A percentile compares a stretch with the other conserved stretches of the same genome.
These are phyloP conservation scores for Conoideocrella luteorostrata DNA, from an alignment of 2,329 filamentous ascomycete species.

Conservation along the genomic window DNA sequence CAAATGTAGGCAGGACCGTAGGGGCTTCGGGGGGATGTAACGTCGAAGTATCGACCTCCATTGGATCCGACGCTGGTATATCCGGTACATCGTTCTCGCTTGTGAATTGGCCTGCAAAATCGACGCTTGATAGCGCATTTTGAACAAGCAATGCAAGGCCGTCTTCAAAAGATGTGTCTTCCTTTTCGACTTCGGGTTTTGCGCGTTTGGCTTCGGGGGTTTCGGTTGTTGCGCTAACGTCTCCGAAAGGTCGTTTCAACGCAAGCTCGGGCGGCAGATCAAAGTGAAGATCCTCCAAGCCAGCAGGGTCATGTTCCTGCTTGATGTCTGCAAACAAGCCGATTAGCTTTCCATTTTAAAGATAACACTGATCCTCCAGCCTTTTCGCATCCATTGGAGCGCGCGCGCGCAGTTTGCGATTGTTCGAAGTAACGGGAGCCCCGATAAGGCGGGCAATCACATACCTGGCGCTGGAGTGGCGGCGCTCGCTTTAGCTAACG, in stretches of 20 bases:
- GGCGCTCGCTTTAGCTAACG: constrained; percentile 28
- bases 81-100: constrained; percentile 15
- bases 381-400: background rate
- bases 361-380: background rate
- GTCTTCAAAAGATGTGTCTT: constrained; percentile 27
- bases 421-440: background rate
- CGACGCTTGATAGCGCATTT: constrained; percentile 34
- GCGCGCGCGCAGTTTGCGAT: background rate
- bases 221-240: constrained; percentile 19
- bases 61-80: constrained; percentile 21
- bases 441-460: constrained; percentile 11
- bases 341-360: background rate
- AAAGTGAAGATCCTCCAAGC: constrained; percentile 28
- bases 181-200: constrained; percentile 23
- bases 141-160: constrained; percentile 32
- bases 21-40: constrained; percentile 22
- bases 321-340: constrained; percentile 26
- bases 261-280: constrained; percentile 28
- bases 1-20: constrained; percentile 24
- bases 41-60: constrained; percentile 26
- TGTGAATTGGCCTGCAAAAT: constrained; percentile 28
- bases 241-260: constrained; percentile 31
- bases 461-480: constrained; percentile 30
- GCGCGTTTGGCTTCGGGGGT: constrained; percentile 27
- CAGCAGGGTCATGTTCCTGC: constrained; percentile 26